phyloP scores from a whole-genome alignment of 2,329 filamentous ascomycete genomes.

The Zymoseptoria passerinii region DNA sequence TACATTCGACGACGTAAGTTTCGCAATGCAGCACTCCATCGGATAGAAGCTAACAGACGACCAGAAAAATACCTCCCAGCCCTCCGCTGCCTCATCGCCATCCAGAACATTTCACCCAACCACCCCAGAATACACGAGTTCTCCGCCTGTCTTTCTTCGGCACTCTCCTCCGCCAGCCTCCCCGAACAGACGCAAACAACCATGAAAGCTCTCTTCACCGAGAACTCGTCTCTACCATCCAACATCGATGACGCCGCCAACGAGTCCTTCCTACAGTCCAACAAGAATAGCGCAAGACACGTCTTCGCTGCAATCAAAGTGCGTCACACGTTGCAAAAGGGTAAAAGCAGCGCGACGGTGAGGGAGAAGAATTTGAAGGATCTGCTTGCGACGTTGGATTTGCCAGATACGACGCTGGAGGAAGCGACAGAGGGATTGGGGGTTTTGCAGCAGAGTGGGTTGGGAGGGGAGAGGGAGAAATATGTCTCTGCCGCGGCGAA shows the following conservation, averaged over 20 bases:
- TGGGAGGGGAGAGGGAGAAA: constrained; percentile 41
- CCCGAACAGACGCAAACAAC: constrained; percentile 59
- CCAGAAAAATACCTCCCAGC: constrained; percentile 77
- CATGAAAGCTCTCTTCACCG: constrained; percentile 54
- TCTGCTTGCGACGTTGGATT: constrained; percentile 52
- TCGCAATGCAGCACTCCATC: neutral
- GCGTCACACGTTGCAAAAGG: constrained; percentile 48
- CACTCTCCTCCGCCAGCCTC: constrained; percentile 40
- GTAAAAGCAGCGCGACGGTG: constrained; percentile 45
- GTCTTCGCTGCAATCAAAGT: constrained; percentile 56
- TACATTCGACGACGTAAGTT: constrained; percentile 71
- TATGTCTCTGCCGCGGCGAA: constrained; percentile 37
- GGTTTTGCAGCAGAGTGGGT: constrained; percentile 45
- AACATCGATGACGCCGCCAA: constrained; percentile 52
- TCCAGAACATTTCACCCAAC: constrained; percentile 58
- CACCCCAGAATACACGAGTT: constrained; percentile 71
- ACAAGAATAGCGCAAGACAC: constrained; percentile 55
- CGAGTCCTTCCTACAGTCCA: constrained; percentile 53
- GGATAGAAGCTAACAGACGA: constrained; percentile 5
- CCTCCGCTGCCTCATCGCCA: constrained; percentile 72
- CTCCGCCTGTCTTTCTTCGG: constrained; percentile 52
- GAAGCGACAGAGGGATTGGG: constrained; percentile 50
- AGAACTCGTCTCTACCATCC: constrained; percentile 44
- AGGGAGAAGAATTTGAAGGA: constrained; percentile 52
- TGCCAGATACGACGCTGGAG: constrained; percentile 44